Conservation (phyloP, 1,139 yeast species). For the Suhomyces wounanorum region DNA sequence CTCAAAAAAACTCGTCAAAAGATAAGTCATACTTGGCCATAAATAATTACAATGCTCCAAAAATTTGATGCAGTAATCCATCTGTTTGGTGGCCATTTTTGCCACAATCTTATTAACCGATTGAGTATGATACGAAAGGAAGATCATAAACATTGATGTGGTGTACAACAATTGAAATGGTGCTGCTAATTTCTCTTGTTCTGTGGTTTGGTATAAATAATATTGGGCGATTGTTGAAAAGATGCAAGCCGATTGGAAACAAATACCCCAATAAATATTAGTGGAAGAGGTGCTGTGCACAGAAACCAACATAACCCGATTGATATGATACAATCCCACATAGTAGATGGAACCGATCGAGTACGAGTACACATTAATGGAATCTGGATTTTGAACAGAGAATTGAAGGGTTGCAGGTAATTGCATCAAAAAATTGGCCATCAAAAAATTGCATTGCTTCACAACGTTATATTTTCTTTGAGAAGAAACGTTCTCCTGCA, state of each 20-base stretch:
- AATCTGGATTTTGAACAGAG: slow-evolving; percentile 9
- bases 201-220: slow-evolving; percentile 7
- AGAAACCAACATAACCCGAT: slow-evolving; percentile 14
- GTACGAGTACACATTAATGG: slow-evolving; percentile 13
- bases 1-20: slow-evolving; percentile 15
- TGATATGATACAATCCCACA: slow-evolving; percentile 17
- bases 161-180: slow-evolving; percentile 18
- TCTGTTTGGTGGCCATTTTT: slow-evolving; percentile 16
- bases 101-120: slow-evolving; percentile 18
- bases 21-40: slow-evolving; percentile 19
- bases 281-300: slow-evolving; percentile 4
- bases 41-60: slow-evolving; percentile 14
- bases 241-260: slow-evolving; percentile 17
- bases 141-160: slow-evolving; percentile 15
- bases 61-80: slow-evolving; percentile 15
- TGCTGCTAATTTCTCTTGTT: slow-evolving; percentile 2
- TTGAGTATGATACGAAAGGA: slow-evolving; percentile 19
- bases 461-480: slow-evolving; percentile 13
- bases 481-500: slow-evolving; percentile 1
- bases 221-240: slow-evolving; percentile 14
- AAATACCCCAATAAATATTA: slow-evolving; percentile 16
- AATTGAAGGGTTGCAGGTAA: slow-evolving; percentile 14
- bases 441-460: slow-evolving; percentile 16
- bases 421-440: slow-evolving; percentile 13
- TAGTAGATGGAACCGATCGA: slow-evolving; percentile 16